Evolutionary conservation across 306 rosid genomes (phyloP), one percentile per base, ranked within the genome.

Genomic region (Begonia fuchsioides): DNA sequence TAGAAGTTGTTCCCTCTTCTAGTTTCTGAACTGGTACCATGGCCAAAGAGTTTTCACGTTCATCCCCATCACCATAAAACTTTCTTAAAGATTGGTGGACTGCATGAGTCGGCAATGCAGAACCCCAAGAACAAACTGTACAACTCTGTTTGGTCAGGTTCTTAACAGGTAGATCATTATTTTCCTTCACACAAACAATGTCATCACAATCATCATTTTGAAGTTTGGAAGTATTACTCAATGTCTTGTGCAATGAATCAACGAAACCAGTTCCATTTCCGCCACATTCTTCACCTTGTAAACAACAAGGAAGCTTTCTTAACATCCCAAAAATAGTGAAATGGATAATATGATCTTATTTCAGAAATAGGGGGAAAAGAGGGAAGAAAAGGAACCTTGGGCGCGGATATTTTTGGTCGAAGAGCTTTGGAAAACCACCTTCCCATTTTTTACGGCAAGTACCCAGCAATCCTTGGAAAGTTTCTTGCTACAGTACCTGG

Each of bases 401-500:
- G 64, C 54, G 32, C 62, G 55, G 48, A 43, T 17, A 15, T 26
- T 15, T 35, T 53, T 55, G 15, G 61, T 11, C 18, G 58, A 68
- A 26, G 67, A 71, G 13, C 79, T 76, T 65, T 69, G 64, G 59
- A 82, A 92, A 47, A 75, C 77, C 50, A 85, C 66, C 68, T 85
- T 92, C 47, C 98, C 94, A 59, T 85, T 90, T 65, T 75, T 56
- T 40, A 85, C 81, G 59, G 95, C 86, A 39, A 85, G 73, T 35
- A 90, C 75, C 50, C 79, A 87, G 44, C 78, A 78, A 11, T 75
- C 68, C 68, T 73, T 69, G 38, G 82, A 41, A 10, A 85, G 66
- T 48, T 79, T 90, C 67, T 72, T 77, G 38, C 94, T 92, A 62
- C 98, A 90, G 63, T 85, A 77, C 76, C 85, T 85, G 48, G 98